These are phyloP conservation scores for Acanthamoeba culbertsoni DNA, from an alignment of 208 protist genomes.

Conservation along the genomic window DNA sequence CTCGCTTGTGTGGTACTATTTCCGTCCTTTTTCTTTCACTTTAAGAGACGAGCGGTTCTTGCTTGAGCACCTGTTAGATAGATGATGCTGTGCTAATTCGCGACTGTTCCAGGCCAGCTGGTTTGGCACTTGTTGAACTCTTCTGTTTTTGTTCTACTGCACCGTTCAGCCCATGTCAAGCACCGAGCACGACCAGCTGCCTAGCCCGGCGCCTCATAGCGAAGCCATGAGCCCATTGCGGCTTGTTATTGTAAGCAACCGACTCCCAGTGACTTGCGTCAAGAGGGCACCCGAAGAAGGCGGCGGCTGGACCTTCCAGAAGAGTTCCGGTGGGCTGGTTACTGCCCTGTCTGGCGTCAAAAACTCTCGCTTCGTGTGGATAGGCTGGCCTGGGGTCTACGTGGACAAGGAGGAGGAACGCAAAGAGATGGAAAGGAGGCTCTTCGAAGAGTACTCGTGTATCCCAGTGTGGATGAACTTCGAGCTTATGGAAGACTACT, in stretches of 20 bases:
- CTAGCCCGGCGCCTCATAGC: not conserved
- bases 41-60: no score
- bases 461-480: conserved; percentile 69
- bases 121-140: no score
- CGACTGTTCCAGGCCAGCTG: no score
- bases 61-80: no score
- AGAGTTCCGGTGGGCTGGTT: conserved; percentile 68
- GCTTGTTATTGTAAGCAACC: conserved; percentile 72
- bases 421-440: conserved; percentile 49
- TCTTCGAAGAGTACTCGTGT: conserved; percentile 67
- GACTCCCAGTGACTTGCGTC: conserved; percentile 66
- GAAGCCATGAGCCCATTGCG: conserved; percentile 1
- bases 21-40: no score
- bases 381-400: conserved; percentile 68
- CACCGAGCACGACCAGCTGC: not conserved
- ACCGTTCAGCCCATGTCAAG: no score
- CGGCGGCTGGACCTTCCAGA: conserved; percentile 59
- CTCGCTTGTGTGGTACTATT: no score
- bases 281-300: not conserved
- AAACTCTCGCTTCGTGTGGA: conserved; percentile 69
- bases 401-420: conserved; percentile 64
- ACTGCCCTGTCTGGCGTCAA: conserved; percentile 65
- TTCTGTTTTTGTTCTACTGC: no score
- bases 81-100: no score
- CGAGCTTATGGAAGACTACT: conserved; percentile 68